Percentiles rank a stretch among this genome's conserved stretches.
Evolutionary conservation across 106 monocot species (phyloP).

Genomic region (Allium sativum): DNA sequence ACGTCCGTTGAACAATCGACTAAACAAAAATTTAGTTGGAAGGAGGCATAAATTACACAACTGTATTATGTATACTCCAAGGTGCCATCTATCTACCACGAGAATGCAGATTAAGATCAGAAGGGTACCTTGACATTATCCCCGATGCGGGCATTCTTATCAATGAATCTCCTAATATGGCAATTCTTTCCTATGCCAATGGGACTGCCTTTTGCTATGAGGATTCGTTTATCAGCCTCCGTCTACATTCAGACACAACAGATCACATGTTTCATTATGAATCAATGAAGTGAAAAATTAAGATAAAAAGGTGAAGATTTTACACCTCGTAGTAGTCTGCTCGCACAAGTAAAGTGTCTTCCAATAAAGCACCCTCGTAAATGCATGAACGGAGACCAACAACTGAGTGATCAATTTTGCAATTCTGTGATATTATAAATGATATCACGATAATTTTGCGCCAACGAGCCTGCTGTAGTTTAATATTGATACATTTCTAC

Average conservation of each 20-base stretch:
- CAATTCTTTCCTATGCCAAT: slow-evolving; percentile 90
- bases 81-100: no score
- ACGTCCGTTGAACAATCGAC: no score
- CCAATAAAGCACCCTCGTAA: slow-evolving; percentile 87
- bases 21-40: not conserved
- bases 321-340: slow-evolving; percentile 97
- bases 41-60: not conserved
- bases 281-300: no score
- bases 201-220: slow-evolving; percentile 64
- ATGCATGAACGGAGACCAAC: slow-evolving; percentile 89
- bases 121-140: slow-evolving; percentile 75
- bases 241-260: slow-evolving; percentile 31
- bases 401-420: slow-evolving; percentile 92
- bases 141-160: slow-evolving; percentile 62
- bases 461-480: no score
- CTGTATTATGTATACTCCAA: no score
- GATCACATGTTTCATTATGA: not conserved
- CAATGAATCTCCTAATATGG: slow-evolving; percentile 81
- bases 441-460: no score
- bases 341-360: slow-evolving; percentile 89
- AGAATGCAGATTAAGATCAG: no score
- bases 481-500: no score
- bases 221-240: slow-evolving; percentile 56
- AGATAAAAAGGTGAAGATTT: no score
- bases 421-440: slow-evolving; percentile 35